Conservation (phyloP, 2,329 filamentous ascomycete species). For the Aspergillus candidus region DNA sequence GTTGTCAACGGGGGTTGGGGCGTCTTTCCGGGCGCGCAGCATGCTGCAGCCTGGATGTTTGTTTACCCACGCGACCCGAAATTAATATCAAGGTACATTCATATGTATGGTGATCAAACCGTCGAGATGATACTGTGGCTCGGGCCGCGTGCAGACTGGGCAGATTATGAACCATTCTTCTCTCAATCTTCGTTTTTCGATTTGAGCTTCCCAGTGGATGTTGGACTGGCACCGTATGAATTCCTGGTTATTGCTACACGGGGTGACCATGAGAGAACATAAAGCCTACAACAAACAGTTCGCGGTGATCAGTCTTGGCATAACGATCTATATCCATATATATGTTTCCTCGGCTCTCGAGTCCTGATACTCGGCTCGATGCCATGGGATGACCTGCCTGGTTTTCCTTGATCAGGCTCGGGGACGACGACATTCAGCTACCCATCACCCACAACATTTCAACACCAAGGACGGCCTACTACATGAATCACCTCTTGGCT, state of each 20-base stretch:
- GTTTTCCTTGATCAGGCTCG: too few species aligned
- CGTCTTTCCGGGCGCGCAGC: constrained; percentile 35
- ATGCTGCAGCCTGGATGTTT: constrained; percentile 47
- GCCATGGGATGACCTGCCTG: too few species aligned
- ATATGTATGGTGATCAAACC: constrained; percentile 12
- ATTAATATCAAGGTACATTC: constrained; percentile 42
- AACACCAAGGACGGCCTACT: too few species aligned
- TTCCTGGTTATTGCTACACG: constrained; percentile 11
- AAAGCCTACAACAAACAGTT: too few species aligned
- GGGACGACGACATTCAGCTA: too few species aligned
- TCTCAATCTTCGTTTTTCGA: constrained; percentile 15
- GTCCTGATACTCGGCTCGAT: too few species aligned
- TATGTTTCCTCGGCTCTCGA: too few species aligned
- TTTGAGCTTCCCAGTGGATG: constrained; percentile 13
- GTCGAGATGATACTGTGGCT: constrained; percentile 26
- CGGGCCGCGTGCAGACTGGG: constrained; percentile 26
- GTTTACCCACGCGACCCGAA: constrained; percentile 48
- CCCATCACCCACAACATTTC: too few species aligned
- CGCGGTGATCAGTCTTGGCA: too few species aligned
- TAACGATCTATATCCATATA: too few species aligned
- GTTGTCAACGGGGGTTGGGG: constrained; percentile 42
- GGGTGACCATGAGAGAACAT: too few species aligned
- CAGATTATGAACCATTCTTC: constrained; percentile 26
- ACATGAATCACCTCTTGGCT: too few species aligned
- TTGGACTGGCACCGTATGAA: constrained; percentile 23